Conservation (phyloP, 1,284 basidiomycete species). For the Leccinum solheimii region DNA sequence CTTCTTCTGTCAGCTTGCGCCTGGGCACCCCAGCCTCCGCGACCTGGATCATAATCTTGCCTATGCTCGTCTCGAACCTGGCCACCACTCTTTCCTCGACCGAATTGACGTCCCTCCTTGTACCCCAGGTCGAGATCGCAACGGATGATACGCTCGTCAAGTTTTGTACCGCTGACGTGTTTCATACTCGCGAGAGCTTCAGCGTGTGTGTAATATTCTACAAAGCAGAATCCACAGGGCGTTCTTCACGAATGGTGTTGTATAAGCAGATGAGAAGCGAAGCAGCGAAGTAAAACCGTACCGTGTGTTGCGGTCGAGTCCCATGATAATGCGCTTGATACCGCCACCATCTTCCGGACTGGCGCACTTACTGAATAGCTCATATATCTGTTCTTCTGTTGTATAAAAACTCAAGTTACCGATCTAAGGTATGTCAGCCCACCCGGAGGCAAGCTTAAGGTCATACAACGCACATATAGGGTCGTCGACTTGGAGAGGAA, state of each 20-base stretch:
- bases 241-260: conserved; percentile 56
- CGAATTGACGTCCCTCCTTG: conserved; percentile 96
- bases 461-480: conserved; percentile 60
- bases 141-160: conserved; percentile 98
- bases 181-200: conserved; percentile 94
- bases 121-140: conserved; percentile 99
- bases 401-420: conserved; percentile 98
- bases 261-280: conserved; percentile 6
- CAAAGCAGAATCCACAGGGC: conserved; percentile 99
- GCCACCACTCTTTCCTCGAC: conserved; percentile 94
- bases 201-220: conserved; percentile 96
- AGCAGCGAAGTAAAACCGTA: conserved; percentile 34
- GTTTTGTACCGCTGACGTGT: conserved; percentile 95
- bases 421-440: conserved; percentile 53
- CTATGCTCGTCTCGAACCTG: conserved; percentile 96
- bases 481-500: conserved; percentile 72
- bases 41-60: conserved; percentile 94
- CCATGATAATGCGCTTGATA: conserved; percentile 99
- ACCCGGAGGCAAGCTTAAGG: neutral
- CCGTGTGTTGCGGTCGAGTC: conserved; percentile 94
- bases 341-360: conserved; percentile 90
- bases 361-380: conserved; percentile 92
- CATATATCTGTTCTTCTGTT: conserved; percentile 99
- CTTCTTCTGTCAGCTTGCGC: conserved; percentile 82
- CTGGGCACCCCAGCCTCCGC: conserved; percentile 96